A percentile compares a stretch with the other conserved stretches of the same genome.
phyloP scores from a whole-genome alignment of 352 stramenopile genomes.

The Phytophthora colocasiae region DNA sequence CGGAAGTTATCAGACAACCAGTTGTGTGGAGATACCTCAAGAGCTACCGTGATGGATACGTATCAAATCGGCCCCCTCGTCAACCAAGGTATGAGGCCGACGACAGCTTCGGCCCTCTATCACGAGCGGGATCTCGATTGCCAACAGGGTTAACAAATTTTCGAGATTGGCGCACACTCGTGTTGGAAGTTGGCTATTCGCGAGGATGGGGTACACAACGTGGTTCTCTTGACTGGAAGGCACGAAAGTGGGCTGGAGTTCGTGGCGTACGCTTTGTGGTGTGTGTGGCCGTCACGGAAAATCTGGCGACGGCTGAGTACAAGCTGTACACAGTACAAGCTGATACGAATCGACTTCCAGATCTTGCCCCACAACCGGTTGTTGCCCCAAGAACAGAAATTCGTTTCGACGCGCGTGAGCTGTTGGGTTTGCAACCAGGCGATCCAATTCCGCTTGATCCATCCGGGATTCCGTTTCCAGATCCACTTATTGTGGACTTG shows the following conservation, averaged over 20 bases:
- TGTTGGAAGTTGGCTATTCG: constrained; percentile 1
- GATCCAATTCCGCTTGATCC: not conserved
- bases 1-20: no score
- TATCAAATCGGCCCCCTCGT: no score
- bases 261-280: constrained; percentile 5
- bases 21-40: not conserved
- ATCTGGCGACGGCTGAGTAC: not conserved
- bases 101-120: not conserved
- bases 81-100: constrained; percentile 3
- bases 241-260: not conserved
- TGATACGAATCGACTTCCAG: no score
- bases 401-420: not conserved
- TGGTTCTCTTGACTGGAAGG: constrained; percentile 11
- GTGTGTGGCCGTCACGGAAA: not conserved
- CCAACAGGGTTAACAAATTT: not conserved
- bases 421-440: constrained; percentile 1
- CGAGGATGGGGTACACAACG: not conserved
- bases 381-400: not conserved
- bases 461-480: not conserved
- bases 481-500: constrained; percentile 2
- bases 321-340: constrained; percentile 3
- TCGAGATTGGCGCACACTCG: not conserved
- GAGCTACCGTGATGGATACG: not conserved
- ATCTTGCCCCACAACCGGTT: not conserved
- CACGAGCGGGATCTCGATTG: not conserved